Percentiles rank a stretch among this genome's conserved stretches.
These are phyloP conservation scores for Trichoderma sp. DNA, from an alignment of 2,329 filamentous ascomycete genomes.

Conservation along the genomic window DNA sequence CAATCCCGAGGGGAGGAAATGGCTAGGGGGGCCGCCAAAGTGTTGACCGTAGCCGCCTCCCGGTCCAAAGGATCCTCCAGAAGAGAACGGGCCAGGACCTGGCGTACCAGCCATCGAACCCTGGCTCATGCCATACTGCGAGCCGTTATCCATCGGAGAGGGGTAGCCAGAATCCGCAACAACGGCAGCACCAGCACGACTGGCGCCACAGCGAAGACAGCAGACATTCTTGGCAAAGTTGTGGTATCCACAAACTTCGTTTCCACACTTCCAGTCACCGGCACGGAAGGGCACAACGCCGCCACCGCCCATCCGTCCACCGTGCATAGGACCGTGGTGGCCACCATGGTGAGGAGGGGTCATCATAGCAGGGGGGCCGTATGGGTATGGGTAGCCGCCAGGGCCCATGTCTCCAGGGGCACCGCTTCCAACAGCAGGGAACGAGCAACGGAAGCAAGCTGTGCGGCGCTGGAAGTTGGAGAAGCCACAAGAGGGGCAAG, in stretches of 20 bases:
- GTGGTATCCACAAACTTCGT: conserved; percentile 95
- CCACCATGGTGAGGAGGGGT: conserved; percentile 73
- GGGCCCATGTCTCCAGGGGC: conserved; percentile 64
- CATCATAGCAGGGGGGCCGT: conserved; percentile 76
- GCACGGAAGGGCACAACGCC: conserved; percentile 95
- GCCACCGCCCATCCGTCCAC: conserved; percentile 74
- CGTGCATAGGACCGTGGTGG: conserved; percentile 56
- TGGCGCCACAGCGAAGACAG: conserved; percentile 93
- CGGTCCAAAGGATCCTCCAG: conserved; percentile 65
- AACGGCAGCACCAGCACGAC: conserved; percentile 87
- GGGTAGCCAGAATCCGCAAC: conserved; percentile 92
- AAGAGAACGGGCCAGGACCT: conserved; percentile 73
- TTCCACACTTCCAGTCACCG: conserved; percentile 98
- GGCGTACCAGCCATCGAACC: conserved; percentile 83
- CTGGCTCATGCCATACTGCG: conserved; percentile 80
- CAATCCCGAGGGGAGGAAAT: conserved; percentile 85
- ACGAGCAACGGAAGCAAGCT: conserved; percentile 97
- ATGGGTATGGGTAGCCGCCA: conserved; percentile 57
- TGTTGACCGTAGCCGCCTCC: conserved; percentile 70
- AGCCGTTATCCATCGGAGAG: conserved; percentile 82
- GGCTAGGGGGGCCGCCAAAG: conserved; percentile 83
- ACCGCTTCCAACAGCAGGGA: conserved; percentile 82
- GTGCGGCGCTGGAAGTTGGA: conserved; percentile 99
- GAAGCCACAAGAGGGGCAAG: conserved; percentile 96
- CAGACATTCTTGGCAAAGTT: conserved; percentile 99